Evolutionary conservation across 768 basidiomycete species (phyloP), one percentile per base, ranked within the genome.

Genomic region (Bullera alba): DNA sequence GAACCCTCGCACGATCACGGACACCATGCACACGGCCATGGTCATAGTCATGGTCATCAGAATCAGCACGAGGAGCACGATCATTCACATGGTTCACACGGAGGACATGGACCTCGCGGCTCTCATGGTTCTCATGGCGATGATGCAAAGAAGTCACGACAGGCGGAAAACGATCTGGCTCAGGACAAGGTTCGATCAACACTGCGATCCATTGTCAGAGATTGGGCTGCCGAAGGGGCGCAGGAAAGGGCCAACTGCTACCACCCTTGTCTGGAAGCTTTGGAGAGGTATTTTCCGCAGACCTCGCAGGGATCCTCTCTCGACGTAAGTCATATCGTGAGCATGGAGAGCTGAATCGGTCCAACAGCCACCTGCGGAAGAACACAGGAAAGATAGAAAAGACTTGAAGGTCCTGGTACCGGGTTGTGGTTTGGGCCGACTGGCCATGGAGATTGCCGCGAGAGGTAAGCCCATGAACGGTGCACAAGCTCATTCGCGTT

Each of bases 101-200:
- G 59, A 54, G 36, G n/a, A n/a, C n/a, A n/a, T n/a, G n/a, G n/a
- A n/a, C n/a, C n/a, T n/a, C n/a, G n/a, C n/a, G n/a, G n/a, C n/a
- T 39, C 58, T 29, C 38, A 68, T 46, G 22, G 41, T 16, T 34
- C 34, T 4, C 36, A 50, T 4, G 23, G 17, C 41, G 35, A 46
- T 21, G 22, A 36, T 30, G 51, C 48, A 6, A 54, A 63, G 19
- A 54, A 56, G 28, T 45, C 50, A 35, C 5, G 35, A 5, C 46
- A 51, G 28, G 32, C 19, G 6, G 58, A 60, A 29, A 41, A 37
- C 23, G 61, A 71, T 51, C 25, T 51, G 10, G 39, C 58, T 5
- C 65, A 89, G 82, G 89, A 95, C 67, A 92, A 93, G 66, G 75
- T 97, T 34, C 76, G 90, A 51, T 91, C 88, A 63, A 93, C 91